phyloP scores from a whole-genome alignment of 2,329 filamentous ascomycete species.

The Neospermospora avenae region DNA sequence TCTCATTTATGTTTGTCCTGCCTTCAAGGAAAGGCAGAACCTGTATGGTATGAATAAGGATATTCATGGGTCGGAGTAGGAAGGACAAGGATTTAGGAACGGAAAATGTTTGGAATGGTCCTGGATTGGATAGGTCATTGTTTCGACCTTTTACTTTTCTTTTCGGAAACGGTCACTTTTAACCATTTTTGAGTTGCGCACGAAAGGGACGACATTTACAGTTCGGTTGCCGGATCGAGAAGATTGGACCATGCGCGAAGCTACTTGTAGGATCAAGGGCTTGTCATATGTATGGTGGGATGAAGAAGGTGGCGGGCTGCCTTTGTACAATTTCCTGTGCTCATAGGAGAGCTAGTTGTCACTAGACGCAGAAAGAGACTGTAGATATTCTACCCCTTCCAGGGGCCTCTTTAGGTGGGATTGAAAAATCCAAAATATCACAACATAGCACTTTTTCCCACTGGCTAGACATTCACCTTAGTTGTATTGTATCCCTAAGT shows the following conservation, averaged over 20 bases:
- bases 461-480: background rate
- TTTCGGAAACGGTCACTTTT: too few relatives aligned
- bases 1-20: background rate
- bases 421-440: background rate
- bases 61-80: constrained; percentile 1
- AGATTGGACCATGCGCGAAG: background rate
- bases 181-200: too few relatives aligned
- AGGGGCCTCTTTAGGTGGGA: constrained; percentile 4
- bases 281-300: background rate
- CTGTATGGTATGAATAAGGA: constrained; percentile 3
- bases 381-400: constrained; percentile 1
- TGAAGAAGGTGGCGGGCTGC: background rate
- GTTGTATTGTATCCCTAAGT: background rate
- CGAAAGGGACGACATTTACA: background rate
- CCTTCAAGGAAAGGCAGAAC: background rate
- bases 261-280: background rate
- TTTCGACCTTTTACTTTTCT: background rate
- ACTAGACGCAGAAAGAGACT: background rate
- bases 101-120: background rate
- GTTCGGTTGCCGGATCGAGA: background rate
- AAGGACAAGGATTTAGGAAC: background rate
- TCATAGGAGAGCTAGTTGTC: background rate
- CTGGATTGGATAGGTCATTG: background rate
- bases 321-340: background rate
- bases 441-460: background rate